Base-by-base conservation (phyloP, 306 rosid species). In the Cicer pinnatifidum region DNA sequence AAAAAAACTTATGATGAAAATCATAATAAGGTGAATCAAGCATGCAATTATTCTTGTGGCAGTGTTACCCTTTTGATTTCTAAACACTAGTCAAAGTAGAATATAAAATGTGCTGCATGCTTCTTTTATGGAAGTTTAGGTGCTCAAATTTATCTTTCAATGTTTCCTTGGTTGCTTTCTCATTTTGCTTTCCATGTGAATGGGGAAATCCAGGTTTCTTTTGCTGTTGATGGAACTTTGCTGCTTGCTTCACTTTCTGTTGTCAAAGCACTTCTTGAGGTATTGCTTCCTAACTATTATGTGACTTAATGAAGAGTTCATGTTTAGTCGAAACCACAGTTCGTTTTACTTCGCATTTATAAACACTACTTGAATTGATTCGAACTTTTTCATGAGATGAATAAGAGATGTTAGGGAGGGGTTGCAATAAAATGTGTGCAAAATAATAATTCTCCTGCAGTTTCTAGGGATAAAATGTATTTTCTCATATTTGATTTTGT, bases 241-340 rank as follows among this genome's bases (percentile, higher is more conserved):
- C 85, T 89, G 39, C 85, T 89, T 85, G 92, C 90, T 80, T 78
- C 89, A 47, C 86, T 89, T 54, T 89, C 90, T 62, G 74, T 89
- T 67, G 78, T 80, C 57, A 89, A 85, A 82, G 92, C 96, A n/a
- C 82, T 89, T 81, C 96, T 89, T 76, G 90, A 89, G 96, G 96
- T 89, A 85, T 63, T n/a, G 17, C 44, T 65, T 73, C 40, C 23
- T 13, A 19, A 50, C 39, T 37, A 19, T 20, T 59, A 47, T 44
- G 44, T 83, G 47, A 19, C 17, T 52, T 67, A 75, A 39, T 41
- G 3, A 7, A 78, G 12, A 15, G 47, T 58, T 67, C 59, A 51
- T 41, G 79, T 12, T 68, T 41, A 8, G 56, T 75, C 33, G 28
- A 73, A 74, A 53, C 54, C 64, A 35, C 35, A 1, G 23, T 54